A percentile compares a stretch with the other conserved stretches of the same genome.
phyloP scores from a whole-genome alignment of 2,329 filamentous ascomycete species.

The Parastagonospora nodorum region DNA sequence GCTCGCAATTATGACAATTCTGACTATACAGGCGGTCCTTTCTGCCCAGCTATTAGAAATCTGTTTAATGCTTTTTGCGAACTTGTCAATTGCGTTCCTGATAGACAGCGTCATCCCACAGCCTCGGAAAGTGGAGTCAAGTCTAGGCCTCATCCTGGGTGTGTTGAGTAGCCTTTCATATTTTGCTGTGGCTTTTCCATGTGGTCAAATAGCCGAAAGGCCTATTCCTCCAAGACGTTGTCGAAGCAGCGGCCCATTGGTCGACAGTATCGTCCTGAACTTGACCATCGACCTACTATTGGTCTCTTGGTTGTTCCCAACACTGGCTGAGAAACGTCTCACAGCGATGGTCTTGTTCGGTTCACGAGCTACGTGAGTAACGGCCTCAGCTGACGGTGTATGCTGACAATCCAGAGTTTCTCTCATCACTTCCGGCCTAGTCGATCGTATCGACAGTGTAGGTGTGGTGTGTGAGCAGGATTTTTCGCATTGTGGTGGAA shows the following conservation, averaged over 20 bases:
- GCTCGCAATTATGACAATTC: background rate
- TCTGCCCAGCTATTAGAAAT: conserved; percentile 16
- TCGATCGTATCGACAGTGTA: conserved; percentile 11
- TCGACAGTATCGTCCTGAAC: conserved; percentile 24
- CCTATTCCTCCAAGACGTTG: conserved; percentile 12
- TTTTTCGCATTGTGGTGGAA: conserved; percentile 22
- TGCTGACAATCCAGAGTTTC: conserved; percentile 15
- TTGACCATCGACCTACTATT: conserved; percentile 29
- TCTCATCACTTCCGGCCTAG: conserved; percentile 23
- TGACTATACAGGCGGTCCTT: conserved; percentile 14
- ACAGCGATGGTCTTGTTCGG: conserved; percentile 20
- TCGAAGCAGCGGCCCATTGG: conserved; percentile 12
- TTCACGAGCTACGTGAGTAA: conserved; percentile 17
- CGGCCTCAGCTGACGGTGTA: background rate
- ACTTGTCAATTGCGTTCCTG: conserved; percentile 22
- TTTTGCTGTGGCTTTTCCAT: conserved; percentile 22
- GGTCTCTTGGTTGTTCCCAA: conserved; percentile 30
- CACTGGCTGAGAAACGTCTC: conserved; percentile 13
- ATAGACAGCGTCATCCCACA: conserved; percentile 24
- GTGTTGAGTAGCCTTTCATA: conserved; percentile 18
- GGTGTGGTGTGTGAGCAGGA: conserved; percentile 24
- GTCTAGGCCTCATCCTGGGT: conserved; percentile 16
- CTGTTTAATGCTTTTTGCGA: conserved; percentile 18
- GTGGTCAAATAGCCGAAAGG: conserved; percentile 16
- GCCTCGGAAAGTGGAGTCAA: conserved; percentile 5